phyloP scores from a whole-genome alignment of 1,284 basidiomycete genomes.

The Cerrena zonata region DNA sequence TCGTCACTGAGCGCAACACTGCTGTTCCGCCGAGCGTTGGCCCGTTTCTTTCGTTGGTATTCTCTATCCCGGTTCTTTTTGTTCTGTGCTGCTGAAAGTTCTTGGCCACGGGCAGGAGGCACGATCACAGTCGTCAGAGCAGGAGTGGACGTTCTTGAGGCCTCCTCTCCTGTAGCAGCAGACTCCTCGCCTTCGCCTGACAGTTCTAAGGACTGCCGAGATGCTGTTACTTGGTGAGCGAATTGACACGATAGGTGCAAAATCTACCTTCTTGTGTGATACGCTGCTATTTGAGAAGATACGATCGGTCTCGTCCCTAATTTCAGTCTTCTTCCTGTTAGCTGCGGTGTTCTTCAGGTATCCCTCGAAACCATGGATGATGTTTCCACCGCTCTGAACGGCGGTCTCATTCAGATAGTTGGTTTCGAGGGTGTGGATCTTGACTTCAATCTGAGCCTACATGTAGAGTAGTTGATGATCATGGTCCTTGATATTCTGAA shows the following conservation, averaged over 20 bases:
- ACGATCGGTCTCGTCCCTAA: slow-evolving; percentile 62
- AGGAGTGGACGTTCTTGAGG: slow-evolving; percentile 46
- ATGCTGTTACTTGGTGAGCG: neutral
- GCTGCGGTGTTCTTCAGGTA: slow-evolving; percentile 72
- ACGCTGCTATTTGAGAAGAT: slow-evolving; percentile 74
- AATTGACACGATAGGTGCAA: neutral
- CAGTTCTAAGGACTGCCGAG: slow-evolving; percentile 62
- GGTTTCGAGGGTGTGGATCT: slow-evolving; percentile 70
- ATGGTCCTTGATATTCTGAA: too few species aligned
- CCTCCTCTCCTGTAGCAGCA: slow-evolving; percentile 51
- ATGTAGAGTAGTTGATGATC: too few species aligned
- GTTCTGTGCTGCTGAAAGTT: slow-evolving; percentile 61
- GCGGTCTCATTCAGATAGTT: slow-evolving; percentile 70
- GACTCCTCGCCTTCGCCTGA: slow-evolving; percentile 69
- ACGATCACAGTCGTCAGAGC: slow-evolving; percentile 67
- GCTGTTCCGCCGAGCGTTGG: slow-evolving; percentile 48
- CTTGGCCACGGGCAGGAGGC: slow-evolving; percentile 62
- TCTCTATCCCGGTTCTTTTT: slow-evolving; percentile 71
- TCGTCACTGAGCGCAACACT: slow-evolving; percentile 60
- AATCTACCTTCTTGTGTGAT: slow-evolving; percentile 62
- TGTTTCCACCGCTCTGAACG: slow-evolving; percentile 70
- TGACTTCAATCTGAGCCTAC: slow-evolving; percentile 65
- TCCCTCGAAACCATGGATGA: slow-evolving; percentile 76
- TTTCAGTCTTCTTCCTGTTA: slow-evolving; percentile 63
- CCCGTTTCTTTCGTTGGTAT: slow-evolving; percentile 69